Evolutionary conservation across 495 filamentous ascomycete genomes (phyloP), one percentile per base, ranked within the genome.

Genomic region (Penicillium diatomitis): DNA sequence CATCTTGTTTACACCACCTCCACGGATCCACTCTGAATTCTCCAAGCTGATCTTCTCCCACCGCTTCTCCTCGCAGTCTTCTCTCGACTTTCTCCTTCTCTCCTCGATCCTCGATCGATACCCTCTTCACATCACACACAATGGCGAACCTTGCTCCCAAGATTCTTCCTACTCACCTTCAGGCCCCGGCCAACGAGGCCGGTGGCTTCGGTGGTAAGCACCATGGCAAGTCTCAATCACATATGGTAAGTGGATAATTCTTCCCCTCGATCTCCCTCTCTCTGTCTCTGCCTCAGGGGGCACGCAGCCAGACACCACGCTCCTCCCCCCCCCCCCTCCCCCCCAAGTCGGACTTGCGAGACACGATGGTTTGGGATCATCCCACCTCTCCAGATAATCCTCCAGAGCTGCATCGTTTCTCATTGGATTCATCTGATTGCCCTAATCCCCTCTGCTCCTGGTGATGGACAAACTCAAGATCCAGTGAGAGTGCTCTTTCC

Each of bases 221-320:
- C 63, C 90, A 96, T 69, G 90, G 88, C 58, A 96, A 96, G 80
- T 84, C 88, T 46, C 87, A 90, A 63, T 94, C 88, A 34, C 90
- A 95, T 69, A 87, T 96, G 86, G 90, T 95, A 71, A 83, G 90
- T 88, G n/a, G 9, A 44, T n/a, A 43, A 36, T 10, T 6, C 7
- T 36, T 20, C 20, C 20, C 20, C 20, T 20, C 20, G 20, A 20
- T 20, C 20, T 20, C 20, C 20, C 20, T 20, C 20, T 20, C 20
- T 20, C 20, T 20, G 20, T 20, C 20, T 20, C 20, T 0, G 20
- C 20, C 20, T 20, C 20, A 20, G 20, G 20, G 20, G 20, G 20
- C 20, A 20, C 20, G 20, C 20, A 20, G 20, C 20, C 20, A 20
- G 20, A 20, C 20, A 20, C 20, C 20, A 20, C 20, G 20, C 20